Base-by-base conservation (phyloP, 768 basidiomycete genomes). In the Leccinellum albellum region DNA sequence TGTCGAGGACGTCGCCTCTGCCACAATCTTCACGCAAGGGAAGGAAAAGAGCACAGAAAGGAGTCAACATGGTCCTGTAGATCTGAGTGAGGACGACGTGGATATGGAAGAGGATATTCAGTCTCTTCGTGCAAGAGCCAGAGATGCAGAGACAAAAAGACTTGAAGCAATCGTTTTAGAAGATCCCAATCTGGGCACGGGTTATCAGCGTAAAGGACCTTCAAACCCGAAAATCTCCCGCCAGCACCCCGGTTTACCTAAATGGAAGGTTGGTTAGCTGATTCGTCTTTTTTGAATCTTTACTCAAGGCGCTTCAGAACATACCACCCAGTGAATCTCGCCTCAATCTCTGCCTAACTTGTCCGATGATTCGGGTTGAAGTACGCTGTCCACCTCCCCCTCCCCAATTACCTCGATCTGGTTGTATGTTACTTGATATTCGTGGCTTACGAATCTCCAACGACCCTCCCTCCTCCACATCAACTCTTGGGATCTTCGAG, bases 301-400 rank as follows among this genome's bases (percentile, higher is more conserved):
- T 37, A 46, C 53, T 70, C 7, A 63, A 23, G 26, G 12, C 14
- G 20, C 44, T 57, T 9, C 47, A 67, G 65, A 60, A 52, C 46
- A 49, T 44, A 44, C 24, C n/a, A 9, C 26, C 51, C 47, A 51
- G 48, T 29, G 33, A 51, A 53, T 17, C 61, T 44, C 35, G 29
- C 21, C 37, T 67, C 26, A 61, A 64, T 49, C 44, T 82, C 3
- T 64, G 66, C 2, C 61, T 88, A 40, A 70, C 68, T 20, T 76
- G 86, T 31, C 72, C 82, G 14, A 75, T 87, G 72, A 65, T 94
- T 46, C 84, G 93, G 20, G 46, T 88, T 21, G 82, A 93, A 66
- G 66, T 88, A 50, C 82, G 89, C 48, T 86, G 82, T 65, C 84
- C 86, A 6, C 77, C 90, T 29, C 85, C 85, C 5, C 67, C 75